These are phyloP conservation scores for Kodamaea ohmeri DNA, from an alignment of 1,139 yeast species.

Conservation along the genomic window DNA sequence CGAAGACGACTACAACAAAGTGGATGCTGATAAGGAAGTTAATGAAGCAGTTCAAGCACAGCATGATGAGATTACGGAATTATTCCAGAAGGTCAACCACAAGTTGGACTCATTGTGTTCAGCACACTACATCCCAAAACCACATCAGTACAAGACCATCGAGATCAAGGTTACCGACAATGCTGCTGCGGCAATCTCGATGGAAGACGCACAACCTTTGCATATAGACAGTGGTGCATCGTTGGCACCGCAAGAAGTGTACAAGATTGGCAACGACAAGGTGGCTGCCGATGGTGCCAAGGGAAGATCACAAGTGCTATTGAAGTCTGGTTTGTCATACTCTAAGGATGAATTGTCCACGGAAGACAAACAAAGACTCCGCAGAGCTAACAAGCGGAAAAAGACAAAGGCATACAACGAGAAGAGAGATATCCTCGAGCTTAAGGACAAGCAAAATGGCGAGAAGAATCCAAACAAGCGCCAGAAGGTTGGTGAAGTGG, in stretches of 20 bases:
- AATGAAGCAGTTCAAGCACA: constrained; percentile 65
- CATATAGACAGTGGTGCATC: constrained; percentile 72
- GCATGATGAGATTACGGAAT: constrained; percentile 72
- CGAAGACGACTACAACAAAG: constrained; percentile 73
- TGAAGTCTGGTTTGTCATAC: constrained; percentile 79
- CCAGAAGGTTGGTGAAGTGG: constrained; percentile 59
- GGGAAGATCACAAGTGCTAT: constrained; percentile 56
- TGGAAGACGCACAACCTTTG: constrained; percentile 97
- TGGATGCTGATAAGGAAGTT: constrained; percentile 41
- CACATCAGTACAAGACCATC: constrained; percentile 67
- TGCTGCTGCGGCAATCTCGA: constrained; percentile 60
- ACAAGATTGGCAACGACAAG: constrained; percentile 53
- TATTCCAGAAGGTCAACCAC: constrained; percentile 63
- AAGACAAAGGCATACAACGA: constrained; percentile 54
- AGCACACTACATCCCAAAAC: constrained; percentile 91
- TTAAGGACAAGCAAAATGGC: constrained; percentile 23
- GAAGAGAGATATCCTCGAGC: constrained; percentile 27
- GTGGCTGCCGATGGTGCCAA: constrained; percentile 42
- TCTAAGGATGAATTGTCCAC: constrained; percentile 80
- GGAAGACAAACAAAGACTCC: constrained; percentile 82
- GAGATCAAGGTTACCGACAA: constrained; percentile 65
- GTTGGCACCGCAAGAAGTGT: constrained; percentile 96
- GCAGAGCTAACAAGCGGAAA: constrained; percentile 85
- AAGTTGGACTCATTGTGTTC: constrained; percentile 86
- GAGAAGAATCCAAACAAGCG: constrained; percentile 38